Conservation (phyloP, 106 monocot species). For the Dioscorea dumetorum region DNA sequence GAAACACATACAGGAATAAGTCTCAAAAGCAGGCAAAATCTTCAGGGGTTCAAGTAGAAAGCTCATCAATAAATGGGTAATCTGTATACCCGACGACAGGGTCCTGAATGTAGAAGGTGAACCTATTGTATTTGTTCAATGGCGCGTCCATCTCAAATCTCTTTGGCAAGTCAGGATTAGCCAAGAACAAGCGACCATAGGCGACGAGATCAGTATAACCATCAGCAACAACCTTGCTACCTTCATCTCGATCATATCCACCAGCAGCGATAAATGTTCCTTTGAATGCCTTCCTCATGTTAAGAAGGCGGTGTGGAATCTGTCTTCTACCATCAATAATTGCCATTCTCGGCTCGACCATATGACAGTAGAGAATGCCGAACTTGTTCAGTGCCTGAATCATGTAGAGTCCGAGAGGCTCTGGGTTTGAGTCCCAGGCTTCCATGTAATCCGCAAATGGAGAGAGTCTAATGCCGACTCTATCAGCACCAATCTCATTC, state of each 20-base stretch:
- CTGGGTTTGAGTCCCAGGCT: conserved; percentile 21
- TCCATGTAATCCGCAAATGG: conserved; percentile 18
- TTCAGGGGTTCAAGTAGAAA: neutral
- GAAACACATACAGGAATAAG: no score
- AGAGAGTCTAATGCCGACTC: conserved; percentile 28
- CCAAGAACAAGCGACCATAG: conserved; percentile 26
- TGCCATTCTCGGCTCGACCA: conserved; percentile 28
- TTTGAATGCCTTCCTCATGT: conserved; percentile 21
- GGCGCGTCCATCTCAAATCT: conserved; percentile 21
- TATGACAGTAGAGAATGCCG: conserved; percentile 20
- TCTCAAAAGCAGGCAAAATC: no score
- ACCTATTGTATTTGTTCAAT: conserved; percentile 22
- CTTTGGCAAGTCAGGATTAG: conserved; percentile 22
- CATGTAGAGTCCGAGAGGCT: conserved; percentile 18
- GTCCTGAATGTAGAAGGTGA: conserved; percentile 19
- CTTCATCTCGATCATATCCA: conserved; percentile 35
- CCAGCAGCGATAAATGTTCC: conserved; percentile 27
- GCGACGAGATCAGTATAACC: conserved; percentile 26
- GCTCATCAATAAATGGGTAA: conserved; percentile 23
- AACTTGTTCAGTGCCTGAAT: conserved; percentile 14
- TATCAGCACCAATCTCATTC: conserved; percentile 15
- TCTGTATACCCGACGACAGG: conserved; percentile 31
- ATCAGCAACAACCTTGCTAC: conserved; percentile 16
- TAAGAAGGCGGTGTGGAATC: conserved; percentile 10
- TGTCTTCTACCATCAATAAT: conserved; percentile 10